Evolutionary conservation across 305 asterid species (phyloP).

Genomic region (Solanum hybrid): DNA sequence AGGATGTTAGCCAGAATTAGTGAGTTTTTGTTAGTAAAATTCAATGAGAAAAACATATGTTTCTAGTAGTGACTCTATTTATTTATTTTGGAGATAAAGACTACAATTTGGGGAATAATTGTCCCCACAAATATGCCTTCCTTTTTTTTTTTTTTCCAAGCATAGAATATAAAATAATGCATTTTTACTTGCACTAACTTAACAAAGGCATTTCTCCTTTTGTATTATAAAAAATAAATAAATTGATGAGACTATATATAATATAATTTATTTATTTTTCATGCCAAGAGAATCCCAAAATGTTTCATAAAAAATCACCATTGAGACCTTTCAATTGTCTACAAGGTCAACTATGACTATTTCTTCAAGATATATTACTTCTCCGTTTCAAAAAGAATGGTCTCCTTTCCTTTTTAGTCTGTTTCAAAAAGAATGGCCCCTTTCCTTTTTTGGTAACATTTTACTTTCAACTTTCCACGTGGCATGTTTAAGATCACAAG

Average conservation of each 20-base stretch:
- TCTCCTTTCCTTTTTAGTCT: too few species aligned
- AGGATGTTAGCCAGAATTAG: neutral
- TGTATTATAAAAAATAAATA: neutral
- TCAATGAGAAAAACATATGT: neutral
- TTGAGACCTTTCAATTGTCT: neutral
- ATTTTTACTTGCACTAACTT: slow-evolving; percentile 13
- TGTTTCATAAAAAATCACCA: slow-evolving; percentile 13
- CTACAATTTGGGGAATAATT: slow-evolving; percentile 15
- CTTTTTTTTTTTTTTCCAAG: slow-evolving; percentile 11
- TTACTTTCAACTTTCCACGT: too few species aligned
- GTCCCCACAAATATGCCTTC: slow-evolving; percentile 20
- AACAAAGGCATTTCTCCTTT: slow-evolving; percentile 20
- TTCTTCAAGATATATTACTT: too few species aligned
- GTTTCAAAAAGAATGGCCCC: too few species aligned
- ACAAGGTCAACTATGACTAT: neutral
- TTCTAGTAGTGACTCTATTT: neutral
- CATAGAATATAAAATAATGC: slow-evolving; percentile 28
- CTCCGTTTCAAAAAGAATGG: too few species aligned
- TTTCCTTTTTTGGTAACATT: too few species aligned
- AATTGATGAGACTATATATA: neutral
- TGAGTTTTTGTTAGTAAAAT: neutral
- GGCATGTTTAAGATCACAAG: too few species aligned
- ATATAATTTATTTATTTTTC: slow-evolving; percentile 7
- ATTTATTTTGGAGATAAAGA: neutral
- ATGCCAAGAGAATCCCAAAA: slow-evolving; percentile 30